Percentiles rank a stretch among this genome's conserved stretches.
phyloP scores from a whole-genome alignment of 2,329 filamentous ascomycete species.

The Xylariaceae sp. region DNA sequence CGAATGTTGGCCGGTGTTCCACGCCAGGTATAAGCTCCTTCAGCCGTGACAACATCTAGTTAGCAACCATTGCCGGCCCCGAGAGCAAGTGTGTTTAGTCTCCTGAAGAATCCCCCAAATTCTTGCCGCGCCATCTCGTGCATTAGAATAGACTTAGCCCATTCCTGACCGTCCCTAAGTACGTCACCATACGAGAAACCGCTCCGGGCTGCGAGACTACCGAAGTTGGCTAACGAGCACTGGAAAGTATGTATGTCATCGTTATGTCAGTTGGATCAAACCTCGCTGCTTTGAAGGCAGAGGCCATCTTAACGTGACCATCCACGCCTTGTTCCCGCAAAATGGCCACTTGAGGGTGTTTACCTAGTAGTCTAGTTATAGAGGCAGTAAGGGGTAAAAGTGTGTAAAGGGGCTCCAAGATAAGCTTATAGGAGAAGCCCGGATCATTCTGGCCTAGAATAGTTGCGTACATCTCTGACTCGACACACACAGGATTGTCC shows the following conservation, averaged over 20 bases:
- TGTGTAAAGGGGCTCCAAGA: slow-evolving; percentile 76
- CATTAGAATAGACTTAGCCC: slow-evolving; percentile 90
- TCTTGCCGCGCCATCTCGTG: slow-evolving; percentile 75
- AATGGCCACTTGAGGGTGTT: slow-evolving; percentile 77
- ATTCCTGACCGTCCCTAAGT: slow-evolving; percentile 88
- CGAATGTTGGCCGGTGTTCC: slow-evolving; percentile 80
- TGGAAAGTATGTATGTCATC: slow-evolving; percentile 88
- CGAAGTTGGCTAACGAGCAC: slow-evolving; percentile 79
- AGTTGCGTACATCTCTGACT: slow-evolving; percentile 76
- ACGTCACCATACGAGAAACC: slow-evolving; percentile 88
- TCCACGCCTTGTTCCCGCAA: slow-evolving; percentile 94
- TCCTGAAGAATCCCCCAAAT: slow-evolving; percentile 83
- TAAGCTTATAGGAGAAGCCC: slow-evolving; percentile 82
- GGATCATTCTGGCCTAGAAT: slow-evolving; percentile 77
- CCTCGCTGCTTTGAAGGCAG: slow-evolving; percentile 87
- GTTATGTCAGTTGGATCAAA: slow-evolving; percentile 93
- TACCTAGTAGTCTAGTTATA: slow-evolving; percentile 46
- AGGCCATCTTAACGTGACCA: slow-evolving; percentile 96
- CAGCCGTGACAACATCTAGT: slow-evolving; percentile 85
- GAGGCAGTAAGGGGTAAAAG: slow-evolving; percentile 46
- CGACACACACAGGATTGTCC: slow-evolving; percentile 84
- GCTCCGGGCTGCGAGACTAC: slow-evolving; percentile 86
- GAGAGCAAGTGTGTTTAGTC: slow-evolving; percentile 85
- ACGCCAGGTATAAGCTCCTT: slow-evolving; percentile 84
- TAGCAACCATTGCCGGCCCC: slow-evolving; percentile 97